phyloP scores from a whole-genome alignment of 225 moss, liverwort and hornwort species.

The Polytrichum formosum region DNA sequence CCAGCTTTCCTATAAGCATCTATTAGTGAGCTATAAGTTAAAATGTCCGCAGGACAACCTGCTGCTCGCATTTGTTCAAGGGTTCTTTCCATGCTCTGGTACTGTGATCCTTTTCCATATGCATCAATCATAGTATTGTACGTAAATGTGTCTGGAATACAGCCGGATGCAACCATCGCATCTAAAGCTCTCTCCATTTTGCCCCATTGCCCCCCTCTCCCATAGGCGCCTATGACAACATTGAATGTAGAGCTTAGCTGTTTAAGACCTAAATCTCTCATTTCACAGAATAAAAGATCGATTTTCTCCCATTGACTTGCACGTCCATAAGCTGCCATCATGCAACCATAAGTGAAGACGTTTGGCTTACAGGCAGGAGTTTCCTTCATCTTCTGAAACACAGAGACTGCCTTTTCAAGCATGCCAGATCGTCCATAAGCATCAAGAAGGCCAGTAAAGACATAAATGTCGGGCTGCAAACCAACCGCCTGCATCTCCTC shows the following conservation, averaged over 20 bases:
- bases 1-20: constrained; percentile 62
- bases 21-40: constrained; percentile 74
- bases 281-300: constrained; percentile 51
- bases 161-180: constrained; percentile 52
- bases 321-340: constrained; percentile 72
- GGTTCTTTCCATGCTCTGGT: constrained; percentile 49
- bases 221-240: constrained; percentile 67
- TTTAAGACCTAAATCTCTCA: constrained; percentile 50
- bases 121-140: constrained; percentile 75
- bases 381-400: constrained; percentile 66
- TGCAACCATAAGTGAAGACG: constrained; percentile 60
- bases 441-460: constrained; percentile 64
- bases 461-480: constrained; percentile 55
- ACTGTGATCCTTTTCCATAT: constrained; percentile 64
- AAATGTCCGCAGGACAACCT: constrained; percentile 49
- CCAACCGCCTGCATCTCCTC: constrained; percentile 58
- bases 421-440: constrained; percentile 63
- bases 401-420: constrained; percentile 64
- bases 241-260: constrained; percentile 55
- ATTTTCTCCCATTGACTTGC: constrained; percentile 67
- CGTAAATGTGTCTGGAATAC: constrained; percentile 60
- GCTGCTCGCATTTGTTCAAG: constrained; percentile 52
- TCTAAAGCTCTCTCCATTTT: constrained; percentile 62
- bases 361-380: constrained; percentile 58
- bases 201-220: constrained; percentile 57